Conservation (phyloP, 2,329 filamentous ascomycete genomes). For the Basipetospora chlamydospora region DNA sequence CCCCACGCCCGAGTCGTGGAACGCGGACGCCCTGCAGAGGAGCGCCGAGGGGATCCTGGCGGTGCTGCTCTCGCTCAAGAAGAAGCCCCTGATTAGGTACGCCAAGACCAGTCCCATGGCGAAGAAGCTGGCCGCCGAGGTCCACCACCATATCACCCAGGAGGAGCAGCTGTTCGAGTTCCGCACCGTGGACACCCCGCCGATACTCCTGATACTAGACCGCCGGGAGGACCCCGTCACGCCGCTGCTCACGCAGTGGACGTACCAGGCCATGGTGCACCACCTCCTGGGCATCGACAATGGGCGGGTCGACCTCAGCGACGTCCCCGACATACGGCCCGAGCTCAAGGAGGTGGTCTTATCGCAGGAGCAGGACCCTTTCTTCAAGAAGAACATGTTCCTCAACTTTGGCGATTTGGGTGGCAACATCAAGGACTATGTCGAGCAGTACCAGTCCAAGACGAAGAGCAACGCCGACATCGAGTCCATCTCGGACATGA, state of each 20-base stretch:
- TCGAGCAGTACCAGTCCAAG: slow-evolving; percentile 94
- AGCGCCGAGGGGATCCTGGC: slow-evolving; percentile 79
- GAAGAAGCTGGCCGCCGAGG: slow-evolving; percentile 85
- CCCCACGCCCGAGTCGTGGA: slow-evolving; percentile 72
- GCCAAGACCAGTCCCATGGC: slow-evolving; percentile 80
- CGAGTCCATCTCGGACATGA: slow-evolving; percentile 97
- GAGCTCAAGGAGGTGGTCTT: slow-evolving; percentile 90
- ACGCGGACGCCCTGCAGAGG: slow-evolving; percentile 72
- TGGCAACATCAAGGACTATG: slow-evolving; percentile 94
- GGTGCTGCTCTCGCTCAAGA: slow-evolving; percentile 77
- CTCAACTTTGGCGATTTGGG: slow-evolving; percentile 93
- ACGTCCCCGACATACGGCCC: slow-evolving; percentile 69
- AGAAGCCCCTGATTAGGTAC: slow-evolving; percentile 89
- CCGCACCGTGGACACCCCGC: slow-evolving; percentile 82
- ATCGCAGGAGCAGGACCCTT: slow-evolving; percentile 92
- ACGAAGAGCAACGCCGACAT: slow-evolving; percentile 95
- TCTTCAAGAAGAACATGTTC: slow-evolving; percentile 99
- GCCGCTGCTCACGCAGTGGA: slow-evolving; percentile 91
- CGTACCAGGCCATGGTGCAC: slow-evolving; percentile 99
- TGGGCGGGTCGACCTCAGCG: slow-evolving; percentile 77
- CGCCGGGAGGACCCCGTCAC: slow-evolving; percentile 90
- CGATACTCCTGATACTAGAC: slow-evolving; percentile 81
- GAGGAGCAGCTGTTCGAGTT: slow-evolving; percentile 97
- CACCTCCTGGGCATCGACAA: slow-evolving; percentile 89
- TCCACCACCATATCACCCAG: slow-evolving; percentile 84